Conservation (phyloP, 257 asterid species). For the Capsicum baccatum region DNA sequence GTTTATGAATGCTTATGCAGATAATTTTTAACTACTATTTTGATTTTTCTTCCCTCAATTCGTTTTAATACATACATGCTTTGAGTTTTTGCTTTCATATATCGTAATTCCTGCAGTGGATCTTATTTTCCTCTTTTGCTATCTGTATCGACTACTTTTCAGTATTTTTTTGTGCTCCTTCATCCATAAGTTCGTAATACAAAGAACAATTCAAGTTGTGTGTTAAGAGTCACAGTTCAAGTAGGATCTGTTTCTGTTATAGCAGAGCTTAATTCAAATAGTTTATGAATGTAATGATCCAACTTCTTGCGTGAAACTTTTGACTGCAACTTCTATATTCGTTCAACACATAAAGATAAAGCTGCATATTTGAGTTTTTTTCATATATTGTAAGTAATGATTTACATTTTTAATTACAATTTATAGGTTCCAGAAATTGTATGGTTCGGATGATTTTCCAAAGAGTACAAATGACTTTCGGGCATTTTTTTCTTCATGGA, state of each 20-base stretch:
- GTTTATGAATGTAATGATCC: slow-evolving; percentile 27
- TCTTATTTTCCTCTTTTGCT: neutral
- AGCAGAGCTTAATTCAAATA: neutral
- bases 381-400: too few relatives aligned
- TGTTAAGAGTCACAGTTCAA: neutral
- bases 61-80: neutral
- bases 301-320: slow-evolving; percentile 71
- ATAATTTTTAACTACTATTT: neutral
- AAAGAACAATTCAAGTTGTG: neutral
- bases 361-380: too few relatives aligned
- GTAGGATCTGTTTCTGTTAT: neutral
- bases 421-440: too few relatives aligned
- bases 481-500: too few relatives aligned
- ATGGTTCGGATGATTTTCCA: too few relatives aligned
- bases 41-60: neutral
- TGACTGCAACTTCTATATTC: neutral
- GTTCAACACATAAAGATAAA: too few relatives aligned
- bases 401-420: too few relatives aligned
- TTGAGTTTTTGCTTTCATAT: neutral
- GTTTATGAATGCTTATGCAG: neutral
- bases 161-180: neutral
- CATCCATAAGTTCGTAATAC: neutral
- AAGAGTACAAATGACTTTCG: too few relatives aligned
- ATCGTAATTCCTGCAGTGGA: neutral
- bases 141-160: neutral